A percentile compares a stretch with the other conserved stretches of the same genome.
phyloP scores from a whole-genome alignment of 306 rosid species.

The Clitoria ternatea region DNA sequence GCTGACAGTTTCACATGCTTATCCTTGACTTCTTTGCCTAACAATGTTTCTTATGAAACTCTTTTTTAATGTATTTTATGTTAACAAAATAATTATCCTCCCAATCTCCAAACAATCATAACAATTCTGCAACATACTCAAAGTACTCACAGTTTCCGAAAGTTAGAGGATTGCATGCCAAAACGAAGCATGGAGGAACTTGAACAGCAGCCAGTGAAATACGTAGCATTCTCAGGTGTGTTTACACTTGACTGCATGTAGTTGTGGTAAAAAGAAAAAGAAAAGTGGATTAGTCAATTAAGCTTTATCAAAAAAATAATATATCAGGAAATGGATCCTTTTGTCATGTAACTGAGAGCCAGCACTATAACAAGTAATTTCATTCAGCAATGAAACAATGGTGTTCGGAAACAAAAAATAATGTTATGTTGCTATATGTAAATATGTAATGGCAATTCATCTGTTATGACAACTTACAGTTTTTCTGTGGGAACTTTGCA shows the following conservation, averaged over 20 bases:
- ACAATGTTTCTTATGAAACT: background rate
- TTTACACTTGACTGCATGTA: slow-evolving; percentile 33
- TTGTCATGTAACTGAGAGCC: no score
- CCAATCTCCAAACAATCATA: background rate
- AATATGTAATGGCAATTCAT: background rate
- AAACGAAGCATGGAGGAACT: slow-evolving; percentile 35
- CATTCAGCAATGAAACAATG: background rate
- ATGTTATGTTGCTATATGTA: background rate
- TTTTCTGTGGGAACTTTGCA: slow-evolving; percentile 29
- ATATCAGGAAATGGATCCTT: background rate
- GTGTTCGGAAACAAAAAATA: background rate
- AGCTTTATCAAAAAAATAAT: background rate
- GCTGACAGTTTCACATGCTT: background rate
- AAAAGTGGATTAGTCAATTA: background rate
- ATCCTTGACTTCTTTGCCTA: background rate
- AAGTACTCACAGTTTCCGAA: slow-evolving; percentile 42
- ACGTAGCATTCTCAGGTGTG: slow-evolving; percentile 29
- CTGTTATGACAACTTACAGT: slow-evolving; percentile 29
- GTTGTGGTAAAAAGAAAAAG: background rate
- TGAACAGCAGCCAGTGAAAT: slow-evolving; percentile 38
- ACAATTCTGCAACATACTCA: background rate
- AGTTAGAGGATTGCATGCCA: slow-evolving; percentile 27
- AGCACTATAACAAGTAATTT: background rate
- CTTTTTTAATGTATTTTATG: background rate
- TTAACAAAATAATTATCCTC: background rate